Evolutionary conservation across 495 filamentous ascomycete genomes (phyloP).

Genomic region (Pyronema omphalodes): DNA sequence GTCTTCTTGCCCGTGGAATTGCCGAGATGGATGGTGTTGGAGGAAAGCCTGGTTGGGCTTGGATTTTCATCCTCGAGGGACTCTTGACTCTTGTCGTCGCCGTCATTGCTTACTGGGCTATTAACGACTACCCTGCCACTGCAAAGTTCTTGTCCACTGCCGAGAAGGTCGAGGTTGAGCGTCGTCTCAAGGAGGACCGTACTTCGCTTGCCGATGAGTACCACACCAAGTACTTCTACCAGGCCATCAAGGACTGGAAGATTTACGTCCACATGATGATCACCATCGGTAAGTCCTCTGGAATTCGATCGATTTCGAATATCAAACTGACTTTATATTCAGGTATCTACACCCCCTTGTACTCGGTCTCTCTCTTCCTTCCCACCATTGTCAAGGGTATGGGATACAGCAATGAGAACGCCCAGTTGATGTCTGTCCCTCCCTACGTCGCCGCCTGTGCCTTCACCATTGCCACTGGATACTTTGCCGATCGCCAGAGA

Average conservation of each 20-base stretch:
- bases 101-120: constrained; percentile 32
- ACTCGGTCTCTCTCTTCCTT: constrained; percentile 31
- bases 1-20: constrained; percentile 47
- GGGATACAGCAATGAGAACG: constrained; percentile 31
- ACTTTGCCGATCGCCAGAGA: constrained; percentile 27
- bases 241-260: constrained; percentile 46
- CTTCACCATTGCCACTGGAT: constrained; percentile 27
- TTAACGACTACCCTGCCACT: constrained; percentile 41
- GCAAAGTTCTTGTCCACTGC: constrained; percentile 33
- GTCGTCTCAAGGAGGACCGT: constrained; percentile 33
- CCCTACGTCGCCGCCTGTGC: constrained; percentile 33
- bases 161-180: constrained; percentile 33
- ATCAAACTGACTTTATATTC: neutral
- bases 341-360: constrained; percentile 24
- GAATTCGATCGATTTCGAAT: neutral
- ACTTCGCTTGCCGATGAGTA: constrained; percentile 54
- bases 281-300: constrained; percentile 26
- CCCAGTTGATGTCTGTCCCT: constrained; percentile 35
- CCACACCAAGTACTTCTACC: constrained; percentile 48
- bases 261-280: constrained; percentile 34
- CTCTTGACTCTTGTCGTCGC: constrained; percentile 30
- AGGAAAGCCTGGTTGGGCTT: constrained; percentile 41
- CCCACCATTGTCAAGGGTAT: constrained; percentile 36
- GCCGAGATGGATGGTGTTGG: constrained; percentile 39
- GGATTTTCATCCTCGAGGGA: constrained; percentile 58